Conservation (phyloP, 2,329 filamentous ascomycete species). For the Pseudogymnoascus sp. region DNA sequence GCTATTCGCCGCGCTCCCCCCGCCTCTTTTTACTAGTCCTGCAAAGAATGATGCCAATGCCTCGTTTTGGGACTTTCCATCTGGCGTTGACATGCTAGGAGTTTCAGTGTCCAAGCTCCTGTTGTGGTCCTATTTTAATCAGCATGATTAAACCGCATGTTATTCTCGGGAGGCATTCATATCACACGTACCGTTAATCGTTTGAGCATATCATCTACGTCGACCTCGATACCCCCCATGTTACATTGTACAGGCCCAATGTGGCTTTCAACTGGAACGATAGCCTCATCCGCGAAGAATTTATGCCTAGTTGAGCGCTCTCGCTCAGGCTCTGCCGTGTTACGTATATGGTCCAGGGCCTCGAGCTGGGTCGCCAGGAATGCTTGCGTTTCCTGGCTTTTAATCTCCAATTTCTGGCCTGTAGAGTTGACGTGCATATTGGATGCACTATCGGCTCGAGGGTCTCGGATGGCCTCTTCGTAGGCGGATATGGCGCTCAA, state of each 20-base stretch:
- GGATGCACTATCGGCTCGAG: constrained; percentile 53
- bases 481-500: constrained; percentile 56
- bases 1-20: constrained; percentile 22
- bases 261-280: constrained; percentile 49
- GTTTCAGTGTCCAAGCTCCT: constrained; percentile 28
- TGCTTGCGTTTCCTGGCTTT: constrained; percentile 64
- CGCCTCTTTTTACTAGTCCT: constrained; percentile 46
- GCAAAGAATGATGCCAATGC: constrained; percentile 52
- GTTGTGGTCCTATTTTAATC: constrained; percentile 12
- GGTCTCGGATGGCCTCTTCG: constrained; percentile 71
- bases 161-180: neutral
- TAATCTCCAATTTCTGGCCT: constrained; percentile 40
- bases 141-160: constrained; percentile 5
- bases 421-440: constrained; percentile 36
- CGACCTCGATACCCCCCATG: constrained; percentile 93
- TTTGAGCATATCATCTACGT: constrained; percentile 88
- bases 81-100: constrained; percentile 26
- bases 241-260: constrained; percentile 96
- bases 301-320: neutral
- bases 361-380: constrained; percentile 71
- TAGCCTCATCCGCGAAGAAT: constrained; percentile 20
- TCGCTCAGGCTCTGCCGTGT: constrained; percentile 28
- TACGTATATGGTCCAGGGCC: constrained; percentile 56
- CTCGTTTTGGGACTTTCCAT: constrained; percentile 48
- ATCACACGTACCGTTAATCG: constrained; percentile 60